Base-by-base conservation (phyloP, 148 eudicot genomes). In the Cornus controversa region DNA sequence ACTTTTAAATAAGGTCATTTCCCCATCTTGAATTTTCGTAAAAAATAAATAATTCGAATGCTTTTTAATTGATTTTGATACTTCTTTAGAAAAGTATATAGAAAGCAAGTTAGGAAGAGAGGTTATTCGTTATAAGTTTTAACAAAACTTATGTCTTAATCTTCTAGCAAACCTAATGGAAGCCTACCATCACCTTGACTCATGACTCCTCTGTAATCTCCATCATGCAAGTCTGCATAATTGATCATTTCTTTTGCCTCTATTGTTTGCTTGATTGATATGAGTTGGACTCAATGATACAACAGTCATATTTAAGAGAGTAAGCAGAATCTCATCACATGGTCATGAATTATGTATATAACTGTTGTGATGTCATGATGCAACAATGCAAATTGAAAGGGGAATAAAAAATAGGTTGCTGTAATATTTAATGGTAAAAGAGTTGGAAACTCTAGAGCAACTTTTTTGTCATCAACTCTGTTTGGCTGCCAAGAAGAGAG, bases 1-100 rank as follows among this genome's bases (percentile, higher is more conserved):
- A 81, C 76, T 85, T 72, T 60, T 85, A 31, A 88, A 88, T 79
- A 90, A 93, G 97, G 98, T 96, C 77, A 42, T 29, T 73, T 78
- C 50, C 60, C 63, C n/a, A 29, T 50, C 71, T 63, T 72, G 24
- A 28, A 6, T 68, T 34, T 15, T 27, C 0, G 16, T 10, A 9
- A 72, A 14, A 9, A 16, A 68, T 10, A 9, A 72, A 14, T 5
- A 16, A 68, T 0, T 69, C 64, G 0, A 18, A 16, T 2, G 57
- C 25, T 77, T 57, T 28, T 3, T 18, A 69, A n/a, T 4, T 60
- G 42, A 45, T 20, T 36, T 20, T 11, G 15, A 34, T 23, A 58
- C 29, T 62, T 74, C 14, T n/a, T 20, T 0, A 16, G 64, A 34
- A 23, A 28, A 62, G 40, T 23, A 20, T 37, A 42, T 50, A 11